Base-by-base conservation (phyloP, 202 grass and related monocot genomes). In the Panicum hallii region DNA sequence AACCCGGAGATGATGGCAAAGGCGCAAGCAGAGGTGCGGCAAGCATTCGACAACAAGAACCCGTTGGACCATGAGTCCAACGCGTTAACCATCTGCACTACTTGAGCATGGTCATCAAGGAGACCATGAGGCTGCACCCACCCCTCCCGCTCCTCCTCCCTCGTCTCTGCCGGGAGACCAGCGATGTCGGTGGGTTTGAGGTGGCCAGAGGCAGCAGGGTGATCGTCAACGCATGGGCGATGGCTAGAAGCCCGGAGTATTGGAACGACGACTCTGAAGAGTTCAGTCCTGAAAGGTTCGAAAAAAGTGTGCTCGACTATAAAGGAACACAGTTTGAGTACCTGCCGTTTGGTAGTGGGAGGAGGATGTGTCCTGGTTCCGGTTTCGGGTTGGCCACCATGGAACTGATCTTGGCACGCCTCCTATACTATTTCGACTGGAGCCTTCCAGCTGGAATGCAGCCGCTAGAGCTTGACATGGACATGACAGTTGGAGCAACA, bases 241-340 rank as follows among this genome's bases (percentile, higher is more conserved):
- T 67, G 0, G 65, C 36, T 2, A 67, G 36, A 1, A 67, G 36
- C 36, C 17, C 65, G 1, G 17, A 42, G 17, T 1, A 67, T 10
- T 67, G 65, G 65, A 38, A n/a, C 17, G 10, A 67, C 5, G 17
- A 38, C 36, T 38, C 65, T 6, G 65, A 43, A 7, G 10, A 67
- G 38, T 67, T 67, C 65, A 67, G 2, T 4, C 38, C 65, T 2
- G 14, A 40, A 3, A 42, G 65, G 2, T 67, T 67, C 1, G 38
- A 67, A 9, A 11, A 0, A 2, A n/a, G 1, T 7, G 1, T 0
- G 7, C 8, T 1, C 0, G 36, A 67, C 17, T n/a, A 42, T 9
- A 42, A 19, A 10, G 65, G 16, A 3, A 43, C 65, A 1, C 16
- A 67, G 4, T 67, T 67, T 4, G 4, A 11, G 7, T 67, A 42